Conservation (phyloP, 331 rosid genomes). For the Rhamnella rubrinervis region DNA sequence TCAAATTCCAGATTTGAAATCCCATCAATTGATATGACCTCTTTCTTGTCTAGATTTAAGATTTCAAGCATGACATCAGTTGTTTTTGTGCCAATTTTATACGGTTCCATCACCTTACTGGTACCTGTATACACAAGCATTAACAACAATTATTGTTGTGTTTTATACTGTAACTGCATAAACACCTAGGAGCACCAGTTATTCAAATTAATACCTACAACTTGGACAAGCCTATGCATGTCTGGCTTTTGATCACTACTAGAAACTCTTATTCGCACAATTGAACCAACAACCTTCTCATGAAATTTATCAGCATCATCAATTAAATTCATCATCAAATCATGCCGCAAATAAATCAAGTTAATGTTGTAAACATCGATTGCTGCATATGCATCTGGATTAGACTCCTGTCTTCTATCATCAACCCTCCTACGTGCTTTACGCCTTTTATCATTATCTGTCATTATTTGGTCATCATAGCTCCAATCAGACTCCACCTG, state of each 20-base stretch:
- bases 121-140: slow-evolving; percentile 61
- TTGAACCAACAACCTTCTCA: slow-evolving; percentile 77
- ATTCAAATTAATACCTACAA: slow-evolving; percentile 58
- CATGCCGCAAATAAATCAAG: slow-evolving; percentile 73
- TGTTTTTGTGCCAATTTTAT: slow-evolving; percentile 62
- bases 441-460: slow-evolving; percentile 53
- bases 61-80: slow-evolving; percentile 74
- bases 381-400: slow-evolving; percentile 70
- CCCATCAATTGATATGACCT: slow-evolving; percentile 65
- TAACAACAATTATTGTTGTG: slow-evolving; percentile 18
- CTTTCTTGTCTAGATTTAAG: slow-evolving; percentile 77
- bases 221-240: slow-evolving; percentile 91
- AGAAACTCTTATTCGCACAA: slow-evolving; percentile 80
- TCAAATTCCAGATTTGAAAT: slow-evolving; percentile 84
- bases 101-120: slow-evolving; percentile 62
- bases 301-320: slow-evolving; percentile 58
- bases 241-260: slow-evolving; percentile 73
- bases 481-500: slow-evolving; percentile 48
- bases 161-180: slow-evolving; percentile 5
- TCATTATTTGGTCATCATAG: slow-evolving; percentile 37
- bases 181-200: slow-evolving; percentile 11
- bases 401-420: slow-evolving; percentile 35
- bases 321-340: slow-evolving; percentile 57
- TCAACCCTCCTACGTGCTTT: slow-evolving; percentile 44
- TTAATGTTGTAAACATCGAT: slow-evolving; percentile 78